Conservation (phyloP, 2,329 filamentous ascomycete species). For the Fusarium clavum region DNA sequence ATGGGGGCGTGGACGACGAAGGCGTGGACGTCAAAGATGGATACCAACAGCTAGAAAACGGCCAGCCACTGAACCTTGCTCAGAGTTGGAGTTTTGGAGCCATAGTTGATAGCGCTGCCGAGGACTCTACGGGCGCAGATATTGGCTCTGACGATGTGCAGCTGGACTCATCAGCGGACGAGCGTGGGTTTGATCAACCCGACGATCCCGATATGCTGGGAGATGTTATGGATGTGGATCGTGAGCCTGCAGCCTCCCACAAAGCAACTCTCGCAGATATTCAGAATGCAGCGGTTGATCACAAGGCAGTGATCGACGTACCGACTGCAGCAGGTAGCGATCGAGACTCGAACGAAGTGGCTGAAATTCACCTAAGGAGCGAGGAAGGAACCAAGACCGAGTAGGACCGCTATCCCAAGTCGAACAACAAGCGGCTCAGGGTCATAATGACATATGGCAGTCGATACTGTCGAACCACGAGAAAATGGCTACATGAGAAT, state of each 20-base stretch:
- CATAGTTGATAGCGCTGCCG: slow-evolving; percentile 49
- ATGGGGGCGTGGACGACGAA: slow-evolving; percentile 62
- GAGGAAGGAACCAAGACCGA: slow-evolving; percentile 47
- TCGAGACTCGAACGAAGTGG: slow-evolving; percentile 57
- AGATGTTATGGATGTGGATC: slow-evolving; percentile 20
- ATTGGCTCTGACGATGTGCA: slow-evolving; percentile 59
- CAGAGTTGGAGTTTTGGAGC: slow-evolving; percentile 62
- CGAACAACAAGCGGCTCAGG: slow-evolving; percentile 22
- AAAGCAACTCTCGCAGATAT: slow-evolving; percentile 45
- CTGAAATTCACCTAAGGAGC: slow-evolving; percentile 63
- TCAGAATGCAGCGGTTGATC: slow-evolving; percentile 51
- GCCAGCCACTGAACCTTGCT: slow-evolving; percentile 50
- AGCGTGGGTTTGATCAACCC: slow-evolving; percentile 41
- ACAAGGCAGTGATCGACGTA: slow-evolving; percentile 55
- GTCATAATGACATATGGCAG: slow-evolving; percentile 22
- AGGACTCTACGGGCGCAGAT: slow-evolving; percentile 52
- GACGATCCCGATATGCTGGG: slow-evolving; percentile 48
- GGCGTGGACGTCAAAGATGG: slow-evolving; percentile 56
- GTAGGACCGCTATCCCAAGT: slow-evolving; percentile 32
- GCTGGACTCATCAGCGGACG: slow-evolving; percentile 55
- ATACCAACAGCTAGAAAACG: slow-evolving; percentile 44
- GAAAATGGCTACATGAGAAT: slow-evolving; percentile 31
- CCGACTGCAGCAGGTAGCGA: slow-evolving; percentile 52
- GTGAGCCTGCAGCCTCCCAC: slow-evolving; percentile 29
- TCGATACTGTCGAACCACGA: slow-evolving; percentile 25